phyloP scores from a whole-genome alignment of 2,329 filamentous ascomycete genomes.

The Clonostachys rosea region DNA sequence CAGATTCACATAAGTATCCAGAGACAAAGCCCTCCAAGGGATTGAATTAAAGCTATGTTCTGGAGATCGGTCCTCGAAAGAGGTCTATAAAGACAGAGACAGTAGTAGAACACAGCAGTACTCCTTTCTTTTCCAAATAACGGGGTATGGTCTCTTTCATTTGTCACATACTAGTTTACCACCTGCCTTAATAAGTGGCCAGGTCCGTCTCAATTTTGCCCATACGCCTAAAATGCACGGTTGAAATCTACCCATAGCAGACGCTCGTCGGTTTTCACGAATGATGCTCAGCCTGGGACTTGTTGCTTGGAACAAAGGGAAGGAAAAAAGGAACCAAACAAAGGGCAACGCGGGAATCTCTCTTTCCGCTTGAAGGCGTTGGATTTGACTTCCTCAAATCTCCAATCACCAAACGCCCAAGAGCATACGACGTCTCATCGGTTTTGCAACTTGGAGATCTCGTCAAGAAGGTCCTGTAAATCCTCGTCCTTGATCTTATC shows the following conservation, averaged over 20 bases:
- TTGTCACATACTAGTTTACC: not conserved
- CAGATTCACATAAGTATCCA: too few species aligned
- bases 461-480: slow-evolving; percentile 80
- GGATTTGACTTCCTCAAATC: too few species aligned
- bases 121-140: not conserved
- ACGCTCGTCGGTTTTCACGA: not conserved
- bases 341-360: not conserved
- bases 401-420: too few species aligned
- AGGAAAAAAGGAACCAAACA: not conserved
- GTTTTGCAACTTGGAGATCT: slow-evolving; percentile 74
- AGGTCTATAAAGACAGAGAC: not conserved
- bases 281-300: too few species aligned
- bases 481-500: slow-evolving; percentile 91
- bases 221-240: slow-evolving; percentile 1
- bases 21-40: too few species aligned
- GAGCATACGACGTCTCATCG: not conserved
- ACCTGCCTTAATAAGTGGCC: not conserved
- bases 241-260: not conserved
- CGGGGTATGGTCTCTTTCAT: not conserved
- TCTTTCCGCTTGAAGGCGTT: not conserved
- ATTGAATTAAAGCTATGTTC: not conserved
- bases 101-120: too few species aligned
- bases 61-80: not conserved
- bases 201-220: not conserved
- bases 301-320: too few species aligned